Base-by-base conservation (phyloP, 2,329 filamentous ascomycete species). In the Venturia effusa region DNA sequence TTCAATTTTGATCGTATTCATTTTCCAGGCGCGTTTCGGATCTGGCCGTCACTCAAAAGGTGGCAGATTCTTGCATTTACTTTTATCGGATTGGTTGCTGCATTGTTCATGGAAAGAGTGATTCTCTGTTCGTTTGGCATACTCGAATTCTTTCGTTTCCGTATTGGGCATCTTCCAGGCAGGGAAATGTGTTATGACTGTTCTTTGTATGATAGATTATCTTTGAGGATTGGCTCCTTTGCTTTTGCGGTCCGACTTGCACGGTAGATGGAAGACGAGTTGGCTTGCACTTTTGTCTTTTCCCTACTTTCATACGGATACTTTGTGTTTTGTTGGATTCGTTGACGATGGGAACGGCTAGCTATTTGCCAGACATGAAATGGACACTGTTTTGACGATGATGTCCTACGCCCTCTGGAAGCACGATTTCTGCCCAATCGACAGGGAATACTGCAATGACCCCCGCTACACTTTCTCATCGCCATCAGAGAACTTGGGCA, bases 191-290 rank as follows among this genome's bases (percentile, higher is more conserved):
- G 51, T 57, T 57, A 34, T 57, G 51, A 57, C 51, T 34, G 51
- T 57, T 57, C 51, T 57, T 27, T 57, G 51, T 57, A 57, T 57
- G 51, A 57, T 57, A 57, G 51, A 57, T n/a, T 57, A 32, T 57
- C 24, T 34, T 24, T 57, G 32, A 30, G 51, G 51, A 22, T 57
- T 34, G 51, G 51, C 51, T 57, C 15, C 15, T 10, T n/a, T 27
- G 15, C 6, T 34, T 34, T 7, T 22, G 30, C 51, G 51, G 24
- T 4, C 15, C 17, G 19, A 57, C 8, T 34, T 57, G 51, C 51
- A 57, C 34, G 51, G 27, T 57, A 57, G 51, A 57, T 3, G 30
- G 30, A 57, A n/a, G 30, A 34, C 19, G 27, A 30, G 15, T 8
- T 57, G 15, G 30, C 27, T 34, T 34, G 51, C 51, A 34, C 30